A percentile compares a stretch with the other conserved stretches of the same genome.
phyloP scores from a whole-genome alignment of 305 asterid genomes.

The Withania somnifera region DNA sequence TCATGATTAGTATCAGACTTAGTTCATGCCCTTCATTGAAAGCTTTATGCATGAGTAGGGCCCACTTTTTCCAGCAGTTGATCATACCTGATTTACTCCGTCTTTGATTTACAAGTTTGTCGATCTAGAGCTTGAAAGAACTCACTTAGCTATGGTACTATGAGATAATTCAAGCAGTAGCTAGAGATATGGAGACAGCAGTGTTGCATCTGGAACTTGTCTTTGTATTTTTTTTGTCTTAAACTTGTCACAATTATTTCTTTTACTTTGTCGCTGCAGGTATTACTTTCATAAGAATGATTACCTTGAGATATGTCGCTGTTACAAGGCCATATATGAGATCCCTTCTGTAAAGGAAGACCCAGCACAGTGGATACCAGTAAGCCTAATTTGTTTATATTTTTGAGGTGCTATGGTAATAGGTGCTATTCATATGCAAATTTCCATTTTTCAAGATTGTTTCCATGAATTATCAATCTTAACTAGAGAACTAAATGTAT shows the following conservation, averaged over 20 bases:
- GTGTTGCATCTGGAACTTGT: background rate
- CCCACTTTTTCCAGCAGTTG: background rate
- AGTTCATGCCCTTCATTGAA: background rate
- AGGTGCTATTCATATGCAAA: background rate
- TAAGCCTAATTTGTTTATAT: constrained; percentile 9
- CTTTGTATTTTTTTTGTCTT: background rate
- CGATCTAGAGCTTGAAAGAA: background rate
- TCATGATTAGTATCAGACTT: background rate
- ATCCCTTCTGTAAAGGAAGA: constrained; percentile 82
- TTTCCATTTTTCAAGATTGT: background rate
- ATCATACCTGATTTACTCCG: background rate
- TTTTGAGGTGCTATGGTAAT: background rate
- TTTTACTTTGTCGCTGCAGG: constrained; percentile 32
- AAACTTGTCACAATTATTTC: background rate
- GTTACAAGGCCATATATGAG: constrained; percentile 89
- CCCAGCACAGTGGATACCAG: constrained; percentile 71
- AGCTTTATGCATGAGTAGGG: background rate
- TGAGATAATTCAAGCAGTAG: background rate
- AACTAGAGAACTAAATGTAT: background rate
- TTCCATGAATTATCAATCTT: background rate
- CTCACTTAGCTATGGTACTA: background rate
- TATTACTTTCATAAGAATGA: constrained; percentile 68
- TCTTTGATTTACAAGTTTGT: background rate
- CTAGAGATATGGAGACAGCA: background rate
- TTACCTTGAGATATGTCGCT: constrained; percentile 92